These are phyloP conservation scores for Serendipita vermifera DNA, from an alignment of 768 basidiomycete species.

Conservation along the genomic window DNA sequence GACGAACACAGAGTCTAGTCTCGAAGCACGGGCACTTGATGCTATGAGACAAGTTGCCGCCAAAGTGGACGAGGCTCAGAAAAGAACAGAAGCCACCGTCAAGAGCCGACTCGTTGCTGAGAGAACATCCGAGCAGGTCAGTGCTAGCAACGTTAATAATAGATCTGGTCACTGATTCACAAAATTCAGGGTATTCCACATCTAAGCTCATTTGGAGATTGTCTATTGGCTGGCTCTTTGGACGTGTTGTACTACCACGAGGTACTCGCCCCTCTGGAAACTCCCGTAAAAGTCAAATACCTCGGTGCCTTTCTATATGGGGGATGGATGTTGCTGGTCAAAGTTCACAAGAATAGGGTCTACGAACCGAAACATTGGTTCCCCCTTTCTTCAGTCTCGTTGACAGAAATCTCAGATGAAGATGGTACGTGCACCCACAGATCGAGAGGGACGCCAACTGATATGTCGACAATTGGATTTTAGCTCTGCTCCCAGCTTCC, in stretches of 20 bases:
- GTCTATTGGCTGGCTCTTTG: conserved; percentile 69
- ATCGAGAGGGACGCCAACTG: too few relatives aligned
- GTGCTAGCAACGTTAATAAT: conserved; percentile 21
- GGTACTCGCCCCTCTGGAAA: conserved; percentile 31
- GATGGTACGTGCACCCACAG: conserved; percentile 46
- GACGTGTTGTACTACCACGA: conserved; percentile 71
- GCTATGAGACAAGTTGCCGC: conserved; percentile 66
- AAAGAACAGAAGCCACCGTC: conserved; percentile 46
- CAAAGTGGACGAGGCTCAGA: conserved; percentile 70
- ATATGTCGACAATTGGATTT: conserved; percentile 9
- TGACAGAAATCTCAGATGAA: conserved; percentile 53
- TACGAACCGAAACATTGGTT: conserved; percentile 92
- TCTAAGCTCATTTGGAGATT: conserved; percentile 61
- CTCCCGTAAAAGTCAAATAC: conserved; percentile 66
- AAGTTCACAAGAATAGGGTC: conserved; percentile 54
- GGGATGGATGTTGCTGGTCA: conserved; percentile 77
- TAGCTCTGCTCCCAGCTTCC: conserved; percentile 69
- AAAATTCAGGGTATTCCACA: too few relatives aligned
- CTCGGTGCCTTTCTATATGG: conserved; percentile 85
- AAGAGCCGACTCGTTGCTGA: conserved; percentile 58
- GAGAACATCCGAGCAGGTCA: conserved; percentile 34
- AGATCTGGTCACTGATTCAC: too few relatives aligned
- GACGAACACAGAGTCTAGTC: not conserved
- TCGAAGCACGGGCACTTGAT: conserved; percentile 27
- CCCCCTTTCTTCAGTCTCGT: conserved; percentile 54